These are phyloP conservation scores for Trametes elegans DNA, from an alignment of 768 basidiomycete species.

Conservation along the genomic window DNA sequence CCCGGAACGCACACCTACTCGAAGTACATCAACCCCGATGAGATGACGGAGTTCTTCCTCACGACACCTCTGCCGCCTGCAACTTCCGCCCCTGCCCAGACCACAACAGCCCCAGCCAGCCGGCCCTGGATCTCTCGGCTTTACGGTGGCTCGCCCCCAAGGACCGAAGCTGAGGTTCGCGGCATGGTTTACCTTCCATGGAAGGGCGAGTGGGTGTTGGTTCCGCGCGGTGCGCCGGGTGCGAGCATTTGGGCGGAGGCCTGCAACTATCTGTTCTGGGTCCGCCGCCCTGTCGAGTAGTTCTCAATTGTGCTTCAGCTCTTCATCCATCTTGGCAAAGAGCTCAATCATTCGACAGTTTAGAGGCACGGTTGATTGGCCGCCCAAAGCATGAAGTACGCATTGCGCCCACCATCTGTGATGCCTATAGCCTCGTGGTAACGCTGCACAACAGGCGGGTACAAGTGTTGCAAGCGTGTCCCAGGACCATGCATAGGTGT, in stretches of 20 bases:
- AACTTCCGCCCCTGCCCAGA: neutral
- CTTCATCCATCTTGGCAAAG: too few species aligned
- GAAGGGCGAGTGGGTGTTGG: conserved; percentile 65
- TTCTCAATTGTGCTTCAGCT: too few species aligned
- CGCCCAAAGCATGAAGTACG: too few species aligned
- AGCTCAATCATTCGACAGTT: too few species aligned
- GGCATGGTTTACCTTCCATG: conserved; percentile 78
- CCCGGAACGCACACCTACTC: conserved; percentile 89
- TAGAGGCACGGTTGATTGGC: too few species aligned
- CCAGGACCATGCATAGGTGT: too few species aligned
- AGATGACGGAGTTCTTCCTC: conserved; percentile 82
- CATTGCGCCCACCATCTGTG: too few species aligned
- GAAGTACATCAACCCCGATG: conserved; percentile 86
- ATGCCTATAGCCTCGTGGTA: too few species aligned
- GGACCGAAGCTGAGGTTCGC: conserved; percentile 74
- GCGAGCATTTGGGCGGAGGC: conserved; percentile 38
- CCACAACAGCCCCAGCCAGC: neutral
- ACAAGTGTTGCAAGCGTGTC: too few species aligned
- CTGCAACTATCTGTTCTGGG: conserved; percentile 88
- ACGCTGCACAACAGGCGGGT: too few species aligned
- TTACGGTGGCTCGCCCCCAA: conserved; percentile 48
- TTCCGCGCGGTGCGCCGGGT: conserved; percentile 48
- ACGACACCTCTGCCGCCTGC: conserved; percentile 10
- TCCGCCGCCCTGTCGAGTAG: conserved; percentile 54
- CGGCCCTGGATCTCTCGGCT: conserved; percentile 60